Evolutionary conservation across 2,329 filamentous ascomycete genomes (phyloP), one percentile per base, ranked within the genome.

Genomic region (Juglanconis sp.): DNA sequence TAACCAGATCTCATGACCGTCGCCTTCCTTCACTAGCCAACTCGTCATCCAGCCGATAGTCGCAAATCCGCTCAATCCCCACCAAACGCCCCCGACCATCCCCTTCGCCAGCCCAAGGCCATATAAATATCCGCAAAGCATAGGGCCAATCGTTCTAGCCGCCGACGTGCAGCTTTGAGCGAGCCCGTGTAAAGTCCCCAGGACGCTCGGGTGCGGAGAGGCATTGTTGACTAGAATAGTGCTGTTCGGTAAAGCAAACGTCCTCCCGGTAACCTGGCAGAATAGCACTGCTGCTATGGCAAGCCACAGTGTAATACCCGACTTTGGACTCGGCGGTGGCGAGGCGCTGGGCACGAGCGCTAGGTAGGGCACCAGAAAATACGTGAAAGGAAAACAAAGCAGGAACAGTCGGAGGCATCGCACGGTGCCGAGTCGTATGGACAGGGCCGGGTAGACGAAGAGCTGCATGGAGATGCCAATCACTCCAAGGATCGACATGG

Each of bases 381-480:
- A 94, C 0, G 87, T 82, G 9, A 90, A 36, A 0, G 90, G 88
- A 63, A 92, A 93, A 53, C 88, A 81, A 47, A 87, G 81, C 1
- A 93, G 77, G 44, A 86, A 90, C n/a, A 81, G 73, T 3, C 87
- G 83, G 79, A 88, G 92, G 48, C 86, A 87, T 5, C 78, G 77
- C 56, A 92, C 74, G 1, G 88, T 89, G 38, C 90, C 91, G 1
- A 91, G 80, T 2, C 81, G 81, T 2, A 80, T 76, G 51, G 90
- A 90, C 17, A 92, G 75, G 35, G 75, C 74, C 1, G 90, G 90
- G 69, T 93, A 94, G 9, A 91, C 74, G 53, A 89, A 77, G 10
- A 92, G 81, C 70, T 92, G 89, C 50, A 95, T 77, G 0, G 80
- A 76, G 42, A 95, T 88, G n/a, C 91, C 91, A 48, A 94, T 86